Conservation (phyloP, 2,329 filamentous ascomycete genomes). For the Paracamarosporium sp. region DNA sequence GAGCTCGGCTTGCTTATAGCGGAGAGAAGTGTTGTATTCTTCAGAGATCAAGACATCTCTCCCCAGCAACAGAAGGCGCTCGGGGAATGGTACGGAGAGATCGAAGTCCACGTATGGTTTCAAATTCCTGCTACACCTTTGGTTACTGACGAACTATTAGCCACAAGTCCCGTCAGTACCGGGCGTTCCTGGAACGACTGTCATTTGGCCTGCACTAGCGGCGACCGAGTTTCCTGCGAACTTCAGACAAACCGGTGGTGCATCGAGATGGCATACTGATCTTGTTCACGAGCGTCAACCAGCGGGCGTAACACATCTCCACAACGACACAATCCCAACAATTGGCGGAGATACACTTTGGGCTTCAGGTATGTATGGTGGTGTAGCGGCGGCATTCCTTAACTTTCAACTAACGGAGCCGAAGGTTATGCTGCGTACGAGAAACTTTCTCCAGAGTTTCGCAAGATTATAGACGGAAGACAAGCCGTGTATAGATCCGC, state of each 20-base stretch:
- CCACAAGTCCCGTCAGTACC: constrained; percentile 76
- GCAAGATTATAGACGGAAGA: constrained; percentile 72
- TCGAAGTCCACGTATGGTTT: constrained; percentile 70
- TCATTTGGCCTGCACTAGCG: constrained; percentile 74
- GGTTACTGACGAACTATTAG: constrained; percentile 44
- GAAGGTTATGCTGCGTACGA: constrained; percentile 70
- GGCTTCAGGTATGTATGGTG: constrained; percentile 59
- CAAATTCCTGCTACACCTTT: background rate
- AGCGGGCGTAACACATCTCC: constrained; percentile 72
- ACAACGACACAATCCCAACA: constrained; percentile 71
- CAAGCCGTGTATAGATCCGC: constrained; percentile 70
- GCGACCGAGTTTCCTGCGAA: constrained; percentile 66
- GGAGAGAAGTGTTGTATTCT: constrained; percentile 56
- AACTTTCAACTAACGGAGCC: background rate
- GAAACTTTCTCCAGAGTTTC: constrained; percentile 74
- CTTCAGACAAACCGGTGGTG: constrained; percentile 72
- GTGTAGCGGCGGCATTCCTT: background rate
- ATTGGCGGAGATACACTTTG: constrained; percentile 75
- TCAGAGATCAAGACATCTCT: constrained; percentile 56
- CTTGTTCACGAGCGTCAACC: constrained; percentile 75
- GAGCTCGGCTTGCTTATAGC: constrained; percentile 55
- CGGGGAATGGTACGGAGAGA: constrained; percentile 53
- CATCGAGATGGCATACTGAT: constrained; percentile 73
- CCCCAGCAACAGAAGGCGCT: constrained; percentile 40
- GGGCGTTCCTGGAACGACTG: constrained; percentile 66